Conservation (phyloP, 768 basidiomycete species). For the Psilocybe subaeruginosa region DNA sequence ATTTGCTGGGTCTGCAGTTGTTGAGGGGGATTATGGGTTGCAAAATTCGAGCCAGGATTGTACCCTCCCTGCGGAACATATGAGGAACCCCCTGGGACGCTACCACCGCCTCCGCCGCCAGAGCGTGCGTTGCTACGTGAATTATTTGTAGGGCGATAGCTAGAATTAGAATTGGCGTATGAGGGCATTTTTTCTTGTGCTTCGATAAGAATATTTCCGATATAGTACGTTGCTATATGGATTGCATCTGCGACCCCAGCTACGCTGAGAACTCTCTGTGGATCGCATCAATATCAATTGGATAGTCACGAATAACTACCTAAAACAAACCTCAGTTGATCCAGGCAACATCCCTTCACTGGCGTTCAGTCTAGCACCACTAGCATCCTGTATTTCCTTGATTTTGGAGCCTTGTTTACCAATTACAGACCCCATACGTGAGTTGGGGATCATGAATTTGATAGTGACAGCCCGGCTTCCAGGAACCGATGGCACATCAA, state of each 20-base stretch:
- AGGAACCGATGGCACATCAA: slow-evolving; percentile 96
- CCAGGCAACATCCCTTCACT: slow-evolving; percentile 99
- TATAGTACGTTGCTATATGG: slow-evolving; percentile 99
- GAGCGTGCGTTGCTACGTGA: slow-evolving; percentile 41
- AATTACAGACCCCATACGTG: slow-evolving; percentile 98
- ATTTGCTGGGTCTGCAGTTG: slow-evolving; percentile 96
- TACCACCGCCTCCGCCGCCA: slow-evolving; percentile 7
- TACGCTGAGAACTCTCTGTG: slow-evolving; percentile 93
- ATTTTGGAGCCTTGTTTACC: slow-evolving; percentile 98
- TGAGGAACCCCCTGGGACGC: slow-evolving; percentile 49
- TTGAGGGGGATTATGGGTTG: slow-evolving; percentile 59
- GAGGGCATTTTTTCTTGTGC: slow-evolving; percentile 82
- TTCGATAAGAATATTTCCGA: slow-evolving; percentile 96
- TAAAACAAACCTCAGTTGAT: slow-evolving; percentile 86
- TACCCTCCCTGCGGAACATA: slow-evolving; percentile 58
- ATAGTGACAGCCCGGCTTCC: slow-evolving; percentile 98
- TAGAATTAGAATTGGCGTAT: slow-evolving; percentile 55
- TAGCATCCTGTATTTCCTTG: slow-evolving; percentile 99
- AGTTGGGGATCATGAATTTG: slow-evolving; percentile 99
- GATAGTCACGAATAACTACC: slow-evolving; percentile 9
- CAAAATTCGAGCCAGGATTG: slow-evolving; percentile 41
- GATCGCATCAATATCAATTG: slow-evolving; percentile 17
- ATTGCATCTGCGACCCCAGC: slow-evolving; percentile 99
- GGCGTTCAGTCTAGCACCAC: slow-evolving; percentile 93
- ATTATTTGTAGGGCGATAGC: slow-evolving; percentile 69